Percentiles rank a stretch among this genome's conserved stretches.
Conservation (phyloP, 306 rosid genomes). For the Trifolium pratense region DNA sequence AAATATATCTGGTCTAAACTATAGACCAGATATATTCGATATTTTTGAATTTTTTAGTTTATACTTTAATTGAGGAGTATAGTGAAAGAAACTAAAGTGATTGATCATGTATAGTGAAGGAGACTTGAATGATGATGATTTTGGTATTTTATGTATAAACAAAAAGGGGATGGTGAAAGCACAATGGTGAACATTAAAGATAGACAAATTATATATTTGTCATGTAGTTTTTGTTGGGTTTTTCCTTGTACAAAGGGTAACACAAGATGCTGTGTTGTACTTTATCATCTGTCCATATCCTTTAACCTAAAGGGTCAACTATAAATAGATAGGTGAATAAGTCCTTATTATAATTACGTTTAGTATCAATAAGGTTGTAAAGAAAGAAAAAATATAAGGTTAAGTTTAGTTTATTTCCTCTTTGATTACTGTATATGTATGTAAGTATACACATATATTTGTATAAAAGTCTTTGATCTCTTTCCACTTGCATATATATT, state of each 20-base stretch:
- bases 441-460: not conserved
- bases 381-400: no score
- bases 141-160: not conserved
- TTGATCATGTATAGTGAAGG: not conserved
- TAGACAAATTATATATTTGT: conserved; percentile 17
- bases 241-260: conserved; percentile 32
- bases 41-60: no score
- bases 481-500: not conserved
- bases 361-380: no score
- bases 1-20: no score
- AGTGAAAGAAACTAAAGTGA: not conserved
- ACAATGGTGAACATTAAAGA: not conserved
- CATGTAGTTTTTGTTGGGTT: conserved; percentile 36
- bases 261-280: conserved; percentile 31
- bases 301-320: not conserved
- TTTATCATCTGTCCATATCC: no score
- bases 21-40: no score
- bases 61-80: no score
- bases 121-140: not conserved
- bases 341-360: no score
- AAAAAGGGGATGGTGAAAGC: conserved; percentile 3
- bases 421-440: not conserved
- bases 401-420: no score
- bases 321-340: no score
- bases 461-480: no score